Base-by-base conservation (phyloP, 2,329 filamentous ascomycete genomes). In the Ceratocystis diversiconidia region DNA sequence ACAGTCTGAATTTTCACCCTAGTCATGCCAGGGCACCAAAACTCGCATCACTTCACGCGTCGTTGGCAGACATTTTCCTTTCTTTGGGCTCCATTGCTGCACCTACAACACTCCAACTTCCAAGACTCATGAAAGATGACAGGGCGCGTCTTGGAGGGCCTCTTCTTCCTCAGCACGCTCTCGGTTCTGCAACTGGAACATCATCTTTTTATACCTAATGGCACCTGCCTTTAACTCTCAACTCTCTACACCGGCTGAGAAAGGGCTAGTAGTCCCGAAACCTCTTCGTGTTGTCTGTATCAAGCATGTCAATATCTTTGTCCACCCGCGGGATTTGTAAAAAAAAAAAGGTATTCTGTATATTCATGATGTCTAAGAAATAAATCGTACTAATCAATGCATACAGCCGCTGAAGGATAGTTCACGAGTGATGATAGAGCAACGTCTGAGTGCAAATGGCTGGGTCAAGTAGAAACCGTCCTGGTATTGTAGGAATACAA, bases 371-470 rank as follows among this genome's bases (percentile, higher is more conserved):
- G 25, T 46, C 44, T 60, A 65, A 46, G 25, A 59, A 41, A 62
- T 46, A 10, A 48, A 62, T 30, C 8, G n/a, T 28, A 5, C 61
- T 62, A 62, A 62, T 41, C 46, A 30, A 48, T 48, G 22, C 8
- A 48, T 30, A 48, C 5, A 32, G 30, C 12, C 17, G 28, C 55
- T 12, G 15, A 59, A 59, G 25, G 65, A 69, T 8, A n/a, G 64
- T 67, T 70, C 70, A 71, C 70, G 71, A 67, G 70, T 76, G 77
- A 78, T 77, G 77, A 79, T 74, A 76, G 68, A 70, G 65, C 65
- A 63, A 65, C 63, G 32, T 50, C 68, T 66, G 68, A 68, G 63
- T 44, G 59, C 55, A 43, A 48, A 55, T 43, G 43, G 46, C 62
- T 6, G 44, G 55, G 46, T 65, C 61, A 15, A 44, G 41, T 25